Conservation (phyloP, 2,329 filamentous ascomycete genomes). For the Zymoseptoria brevis region DNA sequence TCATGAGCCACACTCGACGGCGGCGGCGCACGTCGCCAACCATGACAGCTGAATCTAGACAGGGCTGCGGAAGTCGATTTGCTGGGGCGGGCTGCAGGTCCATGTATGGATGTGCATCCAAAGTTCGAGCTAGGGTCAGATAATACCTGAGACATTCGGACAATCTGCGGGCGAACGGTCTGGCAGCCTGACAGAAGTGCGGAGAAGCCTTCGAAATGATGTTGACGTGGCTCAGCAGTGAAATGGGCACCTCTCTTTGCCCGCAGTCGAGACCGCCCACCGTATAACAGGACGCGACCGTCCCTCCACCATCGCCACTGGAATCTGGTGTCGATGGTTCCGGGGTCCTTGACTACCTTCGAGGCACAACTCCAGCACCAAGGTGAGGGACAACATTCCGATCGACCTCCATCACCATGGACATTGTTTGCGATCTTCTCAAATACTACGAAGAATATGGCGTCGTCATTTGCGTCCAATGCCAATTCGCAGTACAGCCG, state of each 20-base stretch:
- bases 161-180: background rate
- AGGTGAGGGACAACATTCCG: background rate
- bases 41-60: no score
- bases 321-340: background rate
- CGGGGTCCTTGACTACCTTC: background rate
- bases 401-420: background rate
- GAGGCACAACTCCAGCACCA: background rate
- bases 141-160: background rate
- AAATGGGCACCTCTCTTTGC: background rate
- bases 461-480: constrained; percentile 13
- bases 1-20: no score
- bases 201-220: no score
- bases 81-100: background rate
- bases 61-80: background rate
- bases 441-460: constrained; percentile 12
- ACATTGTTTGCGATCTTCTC: constrained; percentile 2
- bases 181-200: background rate
- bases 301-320: background rate
- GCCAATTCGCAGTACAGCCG: constrained; percentile 13
- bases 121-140: background rate
- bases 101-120: background rate
- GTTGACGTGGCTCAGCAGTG: no score
- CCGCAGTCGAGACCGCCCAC: background rate
- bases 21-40: no score
- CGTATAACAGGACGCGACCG: background rate